phyloP scores from a whole-genome alignment of 2,329 filamentous ascomycete genomes.

The Alternaria atra region DNA sequence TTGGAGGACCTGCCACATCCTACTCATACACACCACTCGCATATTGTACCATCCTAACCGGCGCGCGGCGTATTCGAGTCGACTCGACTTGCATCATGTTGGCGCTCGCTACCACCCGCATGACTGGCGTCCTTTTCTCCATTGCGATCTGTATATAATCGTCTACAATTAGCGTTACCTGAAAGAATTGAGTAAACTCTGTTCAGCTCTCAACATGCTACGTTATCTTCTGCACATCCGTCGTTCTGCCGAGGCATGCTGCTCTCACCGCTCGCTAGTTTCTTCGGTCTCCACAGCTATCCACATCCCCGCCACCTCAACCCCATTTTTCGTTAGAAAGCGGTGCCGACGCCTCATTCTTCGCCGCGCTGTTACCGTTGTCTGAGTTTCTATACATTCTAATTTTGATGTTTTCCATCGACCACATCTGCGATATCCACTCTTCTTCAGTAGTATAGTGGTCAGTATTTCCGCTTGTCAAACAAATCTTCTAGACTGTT shows the following conservation, averaged over 20 bases:
- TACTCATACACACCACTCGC: conserved; percentile 1
- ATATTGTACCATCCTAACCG: conserved; percentile 10
- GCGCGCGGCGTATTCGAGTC: conserved; percentile 11
- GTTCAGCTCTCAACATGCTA: not conserved
- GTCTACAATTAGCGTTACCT: conserved; percentile 5
- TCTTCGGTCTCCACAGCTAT: conserved; percentile 2
- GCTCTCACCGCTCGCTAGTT: conserved; percentile 3
- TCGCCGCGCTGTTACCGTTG: too few species aligned
- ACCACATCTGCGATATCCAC: not conserved
- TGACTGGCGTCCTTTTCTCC: conserved; percentile 12
- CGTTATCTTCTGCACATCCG: not conserved
- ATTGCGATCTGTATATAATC: conserved; percentile 14
- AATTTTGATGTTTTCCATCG: not conserved
- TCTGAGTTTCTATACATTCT: too few species aligned
- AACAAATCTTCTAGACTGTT: not conserved
- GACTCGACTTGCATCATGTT: conserved; percentile 15
- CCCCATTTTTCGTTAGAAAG: not conserved
- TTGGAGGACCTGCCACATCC: not conserved
- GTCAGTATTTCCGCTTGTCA: conserved; percentile 9
- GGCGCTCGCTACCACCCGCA: conserved; percentile 16
- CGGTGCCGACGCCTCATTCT: not conserved
- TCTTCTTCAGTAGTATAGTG: conserved; percentile 10
- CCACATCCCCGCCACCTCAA: not conserved
- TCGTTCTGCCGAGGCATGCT: not conserved
- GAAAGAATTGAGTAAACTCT: conserved; percentile 3